Evolutionary conservation across 2,329 filamentous ascomycete species (phyloP).

Genomic region (Atkinsonella hypoxylon): DNA sequence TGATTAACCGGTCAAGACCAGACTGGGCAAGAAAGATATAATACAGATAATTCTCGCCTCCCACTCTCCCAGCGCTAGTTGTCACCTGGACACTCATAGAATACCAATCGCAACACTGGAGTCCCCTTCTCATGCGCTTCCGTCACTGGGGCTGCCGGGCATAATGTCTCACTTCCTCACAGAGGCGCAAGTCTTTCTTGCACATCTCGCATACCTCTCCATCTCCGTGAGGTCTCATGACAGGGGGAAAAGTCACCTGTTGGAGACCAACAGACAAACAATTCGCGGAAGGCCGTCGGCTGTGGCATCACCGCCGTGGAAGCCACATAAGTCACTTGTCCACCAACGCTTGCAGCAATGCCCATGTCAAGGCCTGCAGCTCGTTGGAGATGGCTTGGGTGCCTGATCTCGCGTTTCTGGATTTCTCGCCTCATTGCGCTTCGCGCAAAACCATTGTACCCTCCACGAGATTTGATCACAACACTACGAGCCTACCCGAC

Average conservation of each 20-base stretch:
- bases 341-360: slow-evolving; percentile 51
- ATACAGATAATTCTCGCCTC: slow-evolving; percentile 51
- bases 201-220: slow-evolving; percentile 49
- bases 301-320: slow-evolving; percentile 50
- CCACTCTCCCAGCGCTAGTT: slow-evolving; percentile 38
- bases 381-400: too few relatives aligned
- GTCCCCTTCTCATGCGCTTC: slow-evolving; percentile 47
- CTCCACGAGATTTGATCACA: too few relatives aligned
- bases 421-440: too few relatives aligned
- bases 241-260: slow-evolving; percentile 55
- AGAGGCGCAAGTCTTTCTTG: slow-evolving; percentile 43
- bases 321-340: slow-evolving; percentile 61
- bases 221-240: slow-evolving; percentile 56
- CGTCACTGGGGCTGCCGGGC: slow-evolving; percentile 44
- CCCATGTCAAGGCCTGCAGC: slow-evolving; percentile 56
- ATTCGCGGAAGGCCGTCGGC: slow-evolving; percentile 45
- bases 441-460: too few relatives aligned
- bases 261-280: slow-evolving; percentile 60
- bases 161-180: slow-evolving; percentile 47
- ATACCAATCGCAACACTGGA: slow-evolving; percentile 50
- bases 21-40: slow-evolving; percentile 48
- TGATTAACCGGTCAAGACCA: background rate
- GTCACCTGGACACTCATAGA: slow-evolving; percentile 52
- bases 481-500: too few relatives aligned
- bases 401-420: too few relatives aligned